phyloP scores from a whole-genome alignment of 2,329 filamentous ascomycete species.

The Fusarium avenaceum region DNA sequence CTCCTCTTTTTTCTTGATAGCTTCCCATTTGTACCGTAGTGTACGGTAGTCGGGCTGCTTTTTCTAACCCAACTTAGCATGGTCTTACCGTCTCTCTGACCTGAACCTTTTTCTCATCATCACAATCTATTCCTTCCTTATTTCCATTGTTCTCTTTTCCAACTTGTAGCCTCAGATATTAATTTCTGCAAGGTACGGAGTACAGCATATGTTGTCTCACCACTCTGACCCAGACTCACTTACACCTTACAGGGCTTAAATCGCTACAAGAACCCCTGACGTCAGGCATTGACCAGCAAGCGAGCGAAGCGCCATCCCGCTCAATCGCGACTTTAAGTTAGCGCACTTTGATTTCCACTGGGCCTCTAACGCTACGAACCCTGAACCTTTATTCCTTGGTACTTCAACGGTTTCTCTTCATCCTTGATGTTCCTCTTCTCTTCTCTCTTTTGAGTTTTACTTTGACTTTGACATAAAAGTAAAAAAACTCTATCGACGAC shows the following conservation, averaged over 20 bases:
- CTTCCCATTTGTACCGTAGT: slow-evolving; percentile 4
- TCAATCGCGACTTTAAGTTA: slow-evolving; percentile 16
- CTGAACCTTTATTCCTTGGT: not conserved
- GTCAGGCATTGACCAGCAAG: slow-evolving; percentile 22
- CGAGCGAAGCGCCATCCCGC: slow-evolving; percentile 23
- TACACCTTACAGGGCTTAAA: slow-evolving; percentile 14
- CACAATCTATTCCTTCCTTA: not conserved
- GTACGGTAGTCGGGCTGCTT: slow-evolving; percentile 4
- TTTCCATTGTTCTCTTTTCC: not conserved
- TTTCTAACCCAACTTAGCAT: slow-evolving; percentile 15
- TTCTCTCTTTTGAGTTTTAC: not conserved
- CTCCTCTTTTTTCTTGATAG: slow-evolving; percentile 31
- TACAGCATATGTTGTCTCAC: too few species aligned
- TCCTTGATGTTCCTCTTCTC: not conserved
- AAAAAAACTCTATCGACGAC: not conserved
- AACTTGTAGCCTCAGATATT: not conserved
- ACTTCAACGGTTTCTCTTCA: slow-evolving; percentile 2
- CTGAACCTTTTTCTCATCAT: not conserved
- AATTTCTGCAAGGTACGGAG: too few species aligned
- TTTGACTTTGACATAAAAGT: not conserved
- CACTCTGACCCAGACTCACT: not conserved
- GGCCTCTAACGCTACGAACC: slow-evolving; percentile 3
- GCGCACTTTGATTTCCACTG: slow-evolving; percentile 17
- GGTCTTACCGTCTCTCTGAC: slow-evolving; percentile 15
- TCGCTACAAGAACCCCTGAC: slow-evolving; percentile 24